Evolutionary conservation across 441 rosid species (phyloP), one percentile per base, ranked within the genome.

Genomic region (Aleurites moluccanus): DNA sequence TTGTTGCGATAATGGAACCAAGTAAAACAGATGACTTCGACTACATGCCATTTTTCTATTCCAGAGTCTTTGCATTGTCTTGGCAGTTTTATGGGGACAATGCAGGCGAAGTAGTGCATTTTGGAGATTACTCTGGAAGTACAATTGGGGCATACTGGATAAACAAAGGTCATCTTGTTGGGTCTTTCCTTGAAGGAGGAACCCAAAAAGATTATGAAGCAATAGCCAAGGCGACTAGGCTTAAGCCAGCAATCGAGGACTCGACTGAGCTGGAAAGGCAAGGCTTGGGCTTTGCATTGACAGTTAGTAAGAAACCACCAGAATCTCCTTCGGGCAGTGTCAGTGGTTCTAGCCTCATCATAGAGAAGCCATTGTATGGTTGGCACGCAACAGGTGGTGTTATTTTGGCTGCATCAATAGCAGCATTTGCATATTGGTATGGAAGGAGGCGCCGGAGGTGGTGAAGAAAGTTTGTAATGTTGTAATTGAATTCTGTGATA

Each of bases 81-180:
- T 95, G 99, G 97, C 99, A 93, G 78, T 95, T 90, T 70, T 95
- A 93, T 18, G 98, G 99, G 60, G 98, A 95, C 83, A 88, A 81
- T 56, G 81, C 42, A 10, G 98, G 98, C 35, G 97, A 93, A 84
- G 91, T 80, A 20, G 86, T 93, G 72, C 95, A 95, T 84, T 95
- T 87, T 53, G 99, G 99, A n/a, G 94, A 95, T 77, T 90, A 81
- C 82, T 75, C 86, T 0, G 96, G 97, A 18, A 84, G 65, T 28
- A 82, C 87, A 5, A 80, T 95, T 56, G 98, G 99, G 18, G 99
- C 96, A 0, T 95, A 93, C 71, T 93, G 99, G 99, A 78, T 93
- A 49, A 91, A 76, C 80, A 88, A 90, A 57, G 96, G 97, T 59
- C 89, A 79, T 47, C 91, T 95, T 0, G 91, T 88, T 33, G 99